Base-by-base conservation (phyloP, 75 land plant species). In the Sequoiadendron giganteum region DNA sequence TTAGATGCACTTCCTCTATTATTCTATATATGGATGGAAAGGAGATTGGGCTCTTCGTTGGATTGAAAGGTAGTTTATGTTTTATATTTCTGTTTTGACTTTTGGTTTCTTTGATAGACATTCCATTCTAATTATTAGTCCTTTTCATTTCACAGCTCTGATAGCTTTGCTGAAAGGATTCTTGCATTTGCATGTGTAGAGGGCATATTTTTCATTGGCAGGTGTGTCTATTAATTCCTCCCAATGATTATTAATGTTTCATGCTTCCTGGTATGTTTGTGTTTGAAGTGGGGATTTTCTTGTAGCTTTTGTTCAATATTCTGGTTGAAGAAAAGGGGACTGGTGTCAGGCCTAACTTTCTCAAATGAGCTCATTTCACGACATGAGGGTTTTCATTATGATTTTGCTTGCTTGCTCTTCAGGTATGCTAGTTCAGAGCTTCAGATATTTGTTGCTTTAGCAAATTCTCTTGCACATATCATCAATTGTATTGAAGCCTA, bases 31-130 rank as follows among this genome's bases (percentile, higher is more conserved):
- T n/a, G n/a, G n/a, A 36, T 36, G 38, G 86, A 96, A 96, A 89
- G 98, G 97, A 15, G 93, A 96, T 2, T 96, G 98, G 98, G 98
- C 98, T 18, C 88, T 96, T 78, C 85, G 87, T 0, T 96, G 98
- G 97, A 96, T 95, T 84, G 95, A 94, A 28, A 91, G 93, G 92
- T 92, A 11, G 3, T 84, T 3, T 28, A 49, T 84, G 25, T 3
- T 2, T 45, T 10, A 6, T n/a, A 3, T 30, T 68, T 68, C 0
- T 68, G 16, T 55, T 55, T 55, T 49, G 56, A 55, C 56, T 55
- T 55, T 55, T 55, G 4, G 15, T 55, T 55, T 55, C 18, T 55
- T 14, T 55, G 56, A 0, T 16, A 55, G 0, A 1, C 56, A 55
- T 55, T 49, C 54, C 1, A 0, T 13, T 55, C 18, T 55, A 55